Percentiles rank a stretch among this genome's conserved stretches.
Conservation (phyloP, 257 asterid species). For the Penstemon davidsonii region DNA sequence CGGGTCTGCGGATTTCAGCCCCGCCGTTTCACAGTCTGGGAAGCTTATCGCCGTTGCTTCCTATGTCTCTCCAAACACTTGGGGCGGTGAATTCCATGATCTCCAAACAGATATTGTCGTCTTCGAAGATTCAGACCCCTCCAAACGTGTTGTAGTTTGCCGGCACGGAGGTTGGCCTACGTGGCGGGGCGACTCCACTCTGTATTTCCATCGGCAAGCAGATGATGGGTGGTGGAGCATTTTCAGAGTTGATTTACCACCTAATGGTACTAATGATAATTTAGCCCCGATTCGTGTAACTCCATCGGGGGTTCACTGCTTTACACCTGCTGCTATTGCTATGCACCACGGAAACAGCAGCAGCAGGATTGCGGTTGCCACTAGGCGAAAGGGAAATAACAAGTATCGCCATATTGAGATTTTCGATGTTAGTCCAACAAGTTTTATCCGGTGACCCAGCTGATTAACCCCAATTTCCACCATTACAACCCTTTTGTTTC, state of each 20-base stretch:
- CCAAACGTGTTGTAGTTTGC: conserved; percentile 40
- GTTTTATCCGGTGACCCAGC: conserved; percentile 59
- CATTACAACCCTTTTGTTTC: conserved; percentile 84
- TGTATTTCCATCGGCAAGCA: conserved; percentile 69
- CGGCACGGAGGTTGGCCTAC: conserved; percentile 83
- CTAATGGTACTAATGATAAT: conserved; percentile 7
- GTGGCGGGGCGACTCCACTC: conserved; percentile 60
- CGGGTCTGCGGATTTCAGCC: conserved; percentile 68
- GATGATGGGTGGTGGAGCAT: conserved; percentile 98
- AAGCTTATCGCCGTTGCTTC: conserved; percentile 73
- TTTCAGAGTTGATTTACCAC: conserved; percentile 48
- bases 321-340: conserved; percentile 62
- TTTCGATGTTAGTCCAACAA: conserved; percentile 40
- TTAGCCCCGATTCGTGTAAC: conserved; percentile 59
- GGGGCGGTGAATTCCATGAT: conserved; percentile 72
- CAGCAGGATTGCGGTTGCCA: conserved; percentile 53
- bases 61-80: conserved; percentile 42
- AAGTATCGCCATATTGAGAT: conserved; percentile 68
- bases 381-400: conserved; percentile 61
- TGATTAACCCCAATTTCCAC: conserved; percentile 58
- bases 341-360: conserved; percentile 19
- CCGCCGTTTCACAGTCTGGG: conserved; percentile 62
- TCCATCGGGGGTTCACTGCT: conserved; percentile 77
- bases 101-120: conserved; percentile 66
- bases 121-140: conserved; percentile 47